phyloP scores from a whole-genome alignment of 2,329 filamentous ascomycete species.

The Coniochaeta sp. region DNA sequence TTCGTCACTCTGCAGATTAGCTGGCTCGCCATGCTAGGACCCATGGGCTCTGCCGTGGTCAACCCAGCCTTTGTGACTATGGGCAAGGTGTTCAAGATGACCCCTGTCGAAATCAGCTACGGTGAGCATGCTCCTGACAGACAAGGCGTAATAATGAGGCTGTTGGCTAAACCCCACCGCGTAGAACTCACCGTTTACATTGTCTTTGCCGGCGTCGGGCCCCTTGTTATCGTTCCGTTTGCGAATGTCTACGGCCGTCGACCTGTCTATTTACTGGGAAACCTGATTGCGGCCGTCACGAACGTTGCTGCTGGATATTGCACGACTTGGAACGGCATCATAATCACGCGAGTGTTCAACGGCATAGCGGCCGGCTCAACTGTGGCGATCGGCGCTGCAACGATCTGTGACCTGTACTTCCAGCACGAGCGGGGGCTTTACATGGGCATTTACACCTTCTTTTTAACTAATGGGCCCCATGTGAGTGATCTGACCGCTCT shows the following conservation, averaged over 20 bases:
- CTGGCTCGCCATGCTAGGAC: slow-evolving; percentile 22
- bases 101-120: slow-evolving; percentile 16
- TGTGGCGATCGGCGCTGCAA: slow-evolving; percentile 12
- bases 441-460: slow-evolving; percentile 15
- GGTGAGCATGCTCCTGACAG: background rate
- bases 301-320: slow-evolving; percentile 18
- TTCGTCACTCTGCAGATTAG: slow-evolving; percentile 20
- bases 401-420: slow-evolving; percentile 15
- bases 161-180: background rate
- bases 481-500: background rate
- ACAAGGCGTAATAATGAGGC: background rate
- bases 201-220: slow-evolving; percentile 23
- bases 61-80: slow-evolving; percentile 24
- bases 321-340: slow-evolving; percentile 11
- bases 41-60: slow-evolving; percentile 18
- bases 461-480: slow-evolving; percentile 14
- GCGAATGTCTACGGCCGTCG: slow-evolving; percentile 25
- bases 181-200: slow-evolving; percentile 17
- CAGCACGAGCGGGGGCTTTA: slow-evolving; percentile 16
- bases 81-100: slow-evolving; percentile 20
- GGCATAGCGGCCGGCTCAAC: slow-evolving; percentile 11
- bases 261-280: slow-evolving; percentile 22
- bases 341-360: slow-evolving; percentile 13
- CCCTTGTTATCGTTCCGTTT: slow-evolving; percentile 17
- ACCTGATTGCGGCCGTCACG: slow-evolving; percentile 20